Evolutionary conservation across 176 grass and related monocot species (phyloP).

Genomic region (Aechmea fasciata): DNA sequence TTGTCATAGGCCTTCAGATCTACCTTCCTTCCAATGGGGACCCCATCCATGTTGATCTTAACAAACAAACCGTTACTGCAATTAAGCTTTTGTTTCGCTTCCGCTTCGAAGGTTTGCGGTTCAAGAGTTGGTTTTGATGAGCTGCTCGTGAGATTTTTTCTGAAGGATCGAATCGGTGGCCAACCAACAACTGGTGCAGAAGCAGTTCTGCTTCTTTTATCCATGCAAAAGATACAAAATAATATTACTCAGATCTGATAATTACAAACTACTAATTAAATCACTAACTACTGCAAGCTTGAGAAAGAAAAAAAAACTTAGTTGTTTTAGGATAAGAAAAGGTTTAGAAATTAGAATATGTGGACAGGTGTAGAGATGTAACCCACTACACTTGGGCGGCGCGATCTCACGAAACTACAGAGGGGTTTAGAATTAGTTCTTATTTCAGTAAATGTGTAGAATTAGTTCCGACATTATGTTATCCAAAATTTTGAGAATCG

Average conservation of each 20-base stretch:
- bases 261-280: neutral
- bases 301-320: neutral
- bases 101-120: constrained; percentile 24
- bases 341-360: no score
- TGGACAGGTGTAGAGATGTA: no score
- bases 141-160: constrained; percentile 70
- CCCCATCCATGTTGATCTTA: constrained; percentile 99
- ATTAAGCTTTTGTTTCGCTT: constrained; percentile 26
- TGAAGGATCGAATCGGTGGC: constrained; percentile 77
- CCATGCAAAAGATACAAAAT: neutral
- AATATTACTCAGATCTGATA: neutral
- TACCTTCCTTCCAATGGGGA: constrained; percentile 90
- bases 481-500: no score
- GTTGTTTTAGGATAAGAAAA: neutral
- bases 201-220: constrained; percentile 31
- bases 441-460: no score
- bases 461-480: no score
- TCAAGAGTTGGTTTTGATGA: constrained; percentile 42
- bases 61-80: constrained; percentile 55
- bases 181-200: constrained; percentile 75
- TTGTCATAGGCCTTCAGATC: constrained; percentile 59
- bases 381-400: no score
- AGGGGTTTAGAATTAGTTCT: no score
- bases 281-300: constrained; percentile 16
- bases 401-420: no score